Percentiles rank a stretch among this genome's conserved stretches.
These are phyloP conservation scores for Amauroascus verrucosus DNA, from an alignment of 2,329 filamentous ascomycete genomes.

Conservation along the genomic window DNA sequence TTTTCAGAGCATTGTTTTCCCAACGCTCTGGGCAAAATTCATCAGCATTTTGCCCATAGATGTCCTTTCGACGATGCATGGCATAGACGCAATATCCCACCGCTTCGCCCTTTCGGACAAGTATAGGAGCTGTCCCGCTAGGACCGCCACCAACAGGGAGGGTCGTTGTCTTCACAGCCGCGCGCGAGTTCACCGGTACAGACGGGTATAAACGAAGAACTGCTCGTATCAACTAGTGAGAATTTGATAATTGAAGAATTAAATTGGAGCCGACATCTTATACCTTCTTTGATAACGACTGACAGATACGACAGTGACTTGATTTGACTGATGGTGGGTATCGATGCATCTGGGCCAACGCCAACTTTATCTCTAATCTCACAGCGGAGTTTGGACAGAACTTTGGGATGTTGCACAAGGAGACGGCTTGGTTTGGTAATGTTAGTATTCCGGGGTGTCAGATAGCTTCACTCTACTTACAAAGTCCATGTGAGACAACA, in stretches of 20 bases:
- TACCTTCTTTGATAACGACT: constrained; percentile 41
- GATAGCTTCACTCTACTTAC: constrained; percentile 17
- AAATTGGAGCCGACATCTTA: background rate
- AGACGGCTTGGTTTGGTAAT: constrained; percentile 14
- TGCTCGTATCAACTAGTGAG: constrained; percentile 36
- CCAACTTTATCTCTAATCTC: constrained; percentile 11
- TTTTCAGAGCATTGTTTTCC: constrained; percentile 39
- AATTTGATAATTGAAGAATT: background rate
- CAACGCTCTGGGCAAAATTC: constrained; percentile 51
- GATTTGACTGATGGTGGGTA: background rate
- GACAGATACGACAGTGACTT: constrained; percentile 20
- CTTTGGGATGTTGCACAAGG: constrained; percentile 19
- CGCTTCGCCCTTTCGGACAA: constrained; percentile 55
- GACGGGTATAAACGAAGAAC: constrained; percentile 38
- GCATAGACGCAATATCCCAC: constrained; percentile 59
- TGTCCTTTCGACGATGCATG: constrained; percentile 47
- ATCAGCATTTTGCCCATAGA: constrained; percentile 43
- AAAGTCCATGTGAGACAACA: constrained; percentile 25
- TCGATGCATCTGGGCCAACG: background rate
- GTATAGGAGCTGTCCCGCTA: constrained; percentile 50
- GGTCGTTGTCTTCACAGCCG: constrained; percentile 34
- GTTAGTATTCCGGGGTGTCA: background rate
- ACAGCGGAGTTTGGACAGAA: constrained; percentile 15
- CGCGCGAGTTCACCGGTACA: constrained; percentile 39
- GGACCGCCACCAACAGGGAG: constrained; percentile 49